These are phyloP conservation scores for Diddensiella caesifluorescens DNA, from an alignment of 805 yeast species.

Conservation along the genomic window DNA sequence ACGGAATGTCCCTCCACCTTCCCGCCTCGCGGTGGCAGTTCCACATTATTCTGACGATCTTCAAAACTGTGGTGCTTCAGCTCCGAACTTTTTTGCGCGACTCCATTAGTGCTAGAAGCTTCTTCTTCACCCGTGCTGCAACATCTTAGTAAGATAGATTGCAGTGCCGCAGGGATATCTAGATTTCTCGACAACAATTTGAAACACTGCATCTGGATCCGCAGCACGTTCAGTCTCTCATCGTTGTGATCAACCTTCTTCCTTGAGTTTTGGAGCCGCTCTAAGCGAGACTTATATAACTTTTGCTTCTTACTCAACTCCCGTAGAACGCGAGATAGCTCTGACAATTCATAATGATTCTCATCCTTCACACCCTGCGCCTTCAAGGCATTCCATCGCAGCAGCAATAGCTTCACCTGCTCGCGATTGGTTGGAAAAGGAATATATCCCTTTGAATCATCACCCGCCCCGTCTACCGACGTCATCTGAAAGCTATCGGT, in stretches of 20 bases:
- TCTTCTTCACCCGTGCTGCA: slow-evolving; percentile 10
- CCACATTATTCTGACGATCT: not conserved
- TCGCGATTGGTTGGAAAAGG: slow-evolving; percentile 30
- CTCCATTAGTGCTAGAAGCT: slow-evolving; percentile 7
- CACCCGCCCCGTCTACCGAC: too few species aligned
- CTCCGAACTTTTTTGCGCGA: not conserved
- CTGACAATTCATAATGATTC: slow-evolving; percentile 30
- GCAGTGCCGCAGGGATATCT: slow-evolving; percentile 51
- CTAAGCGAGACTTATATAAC: slow-evolving; percentile 22
- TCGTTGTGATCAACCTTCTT: slow-evolving; percentile 4
- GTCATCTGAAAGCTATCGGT: too few species aligned
- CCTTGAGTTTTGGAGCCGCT: slow-evolving; percentile 18
- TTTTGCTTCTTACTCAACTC: slow-evolving; percentile 27
- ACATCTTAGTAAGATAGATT: slow-evolving; percentile 34
- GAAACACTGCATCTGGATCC: slow-evolving; percentile 68
- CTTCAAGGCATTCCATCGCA: slow-evolving; percentile 34
- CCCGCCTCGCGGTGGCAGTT: slow-evolving; percentile 3
- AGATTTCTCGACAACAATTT: slow-evolving; percentile 52
- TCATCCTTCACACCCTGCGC: slow-evolving; percentile 25
- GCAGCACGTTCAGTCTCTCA: slow-evolving; percentile 44
- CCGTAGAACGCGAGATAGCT: slow-evolving; percentile 27
- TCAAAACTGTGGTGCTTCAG: not conserved
- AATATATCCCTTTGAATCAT: slow-evolving; percentile 9
- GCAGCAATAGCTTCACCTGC: slow-evolving; percentile 31
- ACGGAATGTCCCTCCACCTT: slow-evolving; percentile 6